Evolutionary conservation across 2,329 filamentous ascomycete species (phyloP).

Genomic region (Colletotrichum sp.): DNA sequence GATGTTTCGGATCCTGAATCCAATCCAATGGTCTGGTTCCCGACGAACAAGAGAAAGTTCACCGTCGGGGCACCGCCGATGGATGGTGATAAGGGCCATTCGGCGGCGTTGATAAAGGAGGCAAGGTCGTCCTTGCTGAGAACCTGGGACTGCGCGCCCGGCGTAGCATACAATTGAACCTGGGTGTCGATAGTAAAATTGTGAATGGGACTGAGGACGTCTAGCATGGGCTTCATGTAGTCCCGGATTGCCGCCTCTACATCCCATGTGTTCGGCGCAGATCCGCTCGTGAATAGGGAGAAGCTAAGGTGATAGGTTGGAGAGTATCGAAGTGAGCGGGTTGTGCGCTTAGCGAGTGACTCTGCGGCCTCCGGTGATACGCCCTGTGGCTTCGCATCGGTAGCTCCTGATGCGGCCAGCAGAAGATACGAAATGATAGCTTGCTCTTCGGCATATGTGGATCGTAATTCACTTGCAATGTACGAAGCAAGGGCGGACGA

Average conservation of each 20-base stretch:
- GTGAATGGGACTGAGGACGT: conserved; percentile 81
- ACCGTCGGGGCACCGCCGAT: conserved; percentile 93
- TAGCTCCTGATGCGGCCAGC: conserved; percentile 60
- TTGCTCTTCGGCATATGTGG: conserved; percentile 86
- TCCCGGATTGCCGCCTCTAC: conserved; percentile 81
- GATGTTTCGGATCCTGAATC: conserved; percentile 52
- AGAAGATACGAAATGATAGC: conserved; percentile 80
- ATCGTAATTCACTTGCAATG: conserved; percentile 78
- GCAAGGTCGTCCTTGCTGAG: conserved; percentile 86
- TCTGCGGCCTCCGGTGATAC: conserved; percentile 58
- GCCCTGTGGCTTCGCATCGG: conserved; percentile 49
- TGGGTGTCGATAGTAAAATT: conserved; percentile 97
- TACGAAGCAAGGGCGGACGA: conserved; percentile 78
- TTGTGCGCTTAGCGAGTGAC: conserved; percentile 72
- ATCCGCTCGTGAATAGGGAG: conserved; percentile 85
- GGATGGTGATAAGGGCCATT: conserved; percentile 94
- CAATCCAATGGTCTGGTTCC: conserved; percentile 72
- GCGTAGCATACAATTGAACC: conserved; percentile 88
- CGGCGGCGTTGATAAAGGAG: conserved; percentile 95
- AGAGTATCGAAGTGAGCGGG: conserved; percentile 87
- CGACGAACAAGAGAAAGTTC: conserved; percentile 93
- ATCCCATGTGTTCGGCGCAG: conserved; percentile 86
- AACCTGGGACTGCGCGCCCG: conserved; percentile 65
- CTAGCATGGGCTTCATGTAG: conserved; percentile 82
- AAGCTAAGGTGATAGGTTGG: conserved; percentile 96